phyloP scores from a whole-genome alignment of 2,329 filamentous ascomycete genomes.

The Hypomyces rosellus region DNA sequence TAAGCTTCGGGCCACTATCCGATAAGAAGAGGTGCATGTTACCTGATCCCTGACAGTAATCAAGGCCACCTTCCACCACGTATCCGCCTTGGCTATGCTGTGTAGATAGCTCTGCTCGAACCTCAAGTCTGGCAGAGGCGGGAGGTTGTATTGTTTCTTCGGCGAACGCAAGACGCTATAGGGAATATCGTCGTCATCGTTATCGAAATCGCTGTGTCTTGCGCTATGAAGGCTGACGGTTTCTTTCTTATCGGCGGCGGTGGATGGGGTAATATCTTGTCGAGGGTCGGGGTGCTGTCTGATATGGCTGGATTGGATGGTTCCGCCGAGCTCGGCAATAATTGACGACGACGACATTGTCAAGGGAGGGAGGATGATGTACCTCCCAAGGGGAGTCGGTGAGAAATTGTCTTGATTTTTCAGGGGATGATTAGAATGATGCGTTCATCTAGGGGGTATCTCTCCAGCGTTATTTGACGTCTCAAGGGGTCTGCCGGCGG shows the following conservation, averaged over 20 bases:
- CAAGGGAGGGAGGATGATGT: neutral
- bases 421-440: neutral
- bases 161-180: conserved; percentile 56
- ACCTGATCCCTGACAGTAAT: conserved; percentile 90
- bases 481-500: too few species aligned
- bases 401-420: neutral
- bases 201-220: conserved; percentile 22
- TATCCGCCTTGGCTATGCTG: conserved; percentile 74
- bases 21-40: conserved; percentile 11
- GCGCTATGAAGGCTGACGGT: conserved; percentile 11
- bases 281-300: conserved; percentile 61
- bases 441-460: neutral
- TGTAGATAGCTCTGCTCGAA: conserved; percentile 98
- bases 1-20: conserved; percentile 2
- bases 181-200: conserved; percentile 57
- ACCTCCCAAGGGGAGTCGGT: neutral
- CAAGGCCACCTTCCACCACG: conserved; percentile 70
- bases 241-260: conserved; percentile 12
- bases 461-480: too few species aligned
- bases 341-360: conserved; percentile 49
- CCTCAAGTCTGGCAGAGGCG: conserved; percentile 76
- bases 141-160: conserved; percentile 41
- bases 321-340: conserved; percentile 65
- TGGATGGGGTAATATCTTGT: conserved; percentile 62
- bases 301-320: conserved; percentile 75